These are phyloP conservation scores for Russula sp. DNA, from an alignment of 768 basidiomycete genomes.

Conservation along the genomic window DNA sequence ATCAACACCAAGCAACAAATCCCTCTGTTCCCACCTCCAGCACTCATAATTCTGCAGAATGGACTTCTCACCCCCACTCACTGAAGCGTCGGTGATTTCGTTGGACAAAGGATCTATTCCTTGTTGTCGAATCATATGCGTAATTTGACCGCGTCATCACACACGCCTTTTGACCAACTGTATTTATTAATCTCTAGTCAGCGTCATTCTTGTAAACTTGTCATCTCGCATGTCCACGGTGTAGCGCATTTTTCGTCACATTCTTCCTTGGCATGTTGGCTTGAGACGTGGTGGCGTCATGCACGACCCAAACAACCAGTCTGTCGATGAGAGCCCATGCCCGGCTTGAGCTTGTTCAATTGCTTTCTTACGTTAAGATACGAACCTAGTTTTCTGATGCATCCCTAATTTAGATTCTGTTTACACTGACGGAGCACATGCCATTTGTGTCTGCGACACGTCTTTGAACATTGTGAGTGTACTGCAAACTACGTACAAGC, in stretches of 20 bases:
- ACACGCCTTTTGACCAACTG: conserved; percentile 10
- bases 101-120: not conserved
- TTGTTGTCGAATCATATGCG: conserved; percentile 1
- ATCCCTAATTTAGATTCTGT: conserved; percentile 1
- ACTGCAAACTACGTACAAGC: conserved; percentile 8
- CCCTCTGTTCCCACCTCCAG: not conserved
- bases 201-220: conserved; percentile 14
- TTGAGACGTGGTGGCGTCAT: not conserved
- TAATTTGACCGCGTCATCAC: conserved; percentile 5
- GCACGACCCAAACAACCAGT: not conserved
- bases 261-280: not conserved
- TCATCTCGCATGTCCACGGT: conserved; percentile 8
- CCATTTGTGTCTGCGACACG: not conserved
- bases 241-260: conserved; percentile 12
- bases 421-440: not conserved
- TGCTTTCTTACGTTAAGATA: conserved; percentile 4
- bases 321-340: not conserved
- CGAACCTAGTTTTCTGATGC: not conserved
- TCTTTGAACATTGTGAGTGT: conserved; percentile 1
- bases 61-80: conserved; percentile 11
- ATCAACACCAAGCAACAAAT: conserved; percentile 7
- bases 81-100: conserved; percentile 13
- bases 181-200: conserved; percentile 16
- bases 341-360: not conserved
- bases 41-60: conserved; percentile 5